A percentile compares a stretch with the other conserved stretches of the same genome.
These are phyloP conservation scores for Neurospora crassa DNA, from an alignment of 2,329 filamentous ascomycete genomes.

Conservation along the genomic window DNA sequence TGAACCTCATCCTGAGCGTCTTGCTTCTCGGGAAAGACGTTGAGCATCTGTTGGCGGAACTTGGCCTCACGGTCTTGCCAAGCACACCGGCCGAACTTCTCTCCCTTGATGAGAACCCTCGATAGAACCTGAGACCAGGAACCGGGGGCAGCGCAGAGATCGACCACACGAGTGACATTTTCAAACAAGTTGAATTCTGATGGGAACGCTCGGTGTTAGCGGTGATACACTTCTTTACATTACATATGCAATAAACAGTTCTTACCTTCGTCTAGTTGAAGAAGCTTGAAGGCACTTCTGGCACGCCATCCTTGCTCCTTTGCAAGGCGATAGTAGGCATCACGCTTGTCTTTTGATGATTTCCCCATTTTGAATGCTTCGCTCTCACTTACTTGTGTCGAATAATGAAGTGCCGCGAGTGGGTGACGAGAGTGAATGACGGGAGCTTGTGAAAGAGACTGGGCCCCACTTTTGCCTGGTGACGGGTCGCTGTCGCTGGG, in stretches of 20 bases:
- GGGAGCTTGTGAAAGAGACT: background rate
- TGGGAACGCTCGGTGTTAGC: background rate
- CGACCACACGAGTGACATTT: conserved; percentile 83
- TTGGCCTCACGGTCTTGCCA: conserved; percentile 78
- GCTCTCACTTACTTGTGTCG: conserved; percentile 11
- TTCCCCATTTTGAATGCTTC: conserved; percentile 61
- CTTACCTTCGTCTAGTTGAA: conserved; percentile 78
- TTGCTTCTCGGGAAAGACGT: conserved; percentile 31
- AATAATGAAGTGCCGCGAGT: conserved; percentile 20
- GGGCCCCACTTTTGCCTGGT: background rate
- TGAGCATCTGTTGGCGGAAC: conserved; percentile 52
- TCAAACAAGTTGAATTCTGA: conserved; percentile 89
- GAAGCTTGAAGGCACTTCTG: conserved; percentile 89
- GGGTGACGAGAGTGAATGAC: conserved; percentile 1
- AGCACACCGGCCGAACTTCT: conserved; percentile 75
- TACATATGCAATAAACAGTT: background rate
- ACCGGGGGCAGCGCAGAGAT: conserved; percentile 89
- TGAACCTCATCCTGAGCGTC: conserved; percentile 14
- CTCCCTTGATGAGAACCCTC: conserved; percentile 83
- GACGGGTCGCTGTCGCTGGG: background rate
- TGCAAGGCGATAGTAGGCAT: conserved; percentile 93
- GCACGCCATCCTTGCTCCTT: conserved; percentile 99
- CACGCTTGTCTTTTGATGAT: conserved; percentile 96
- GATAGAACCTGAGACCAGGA: conserved; percentile 98
- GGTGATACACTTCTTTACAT: background rate